Base-by-base conservation (phyloP, 495 filamentous ascomycete genomes). In the Aspergillus leporis region DNA sequence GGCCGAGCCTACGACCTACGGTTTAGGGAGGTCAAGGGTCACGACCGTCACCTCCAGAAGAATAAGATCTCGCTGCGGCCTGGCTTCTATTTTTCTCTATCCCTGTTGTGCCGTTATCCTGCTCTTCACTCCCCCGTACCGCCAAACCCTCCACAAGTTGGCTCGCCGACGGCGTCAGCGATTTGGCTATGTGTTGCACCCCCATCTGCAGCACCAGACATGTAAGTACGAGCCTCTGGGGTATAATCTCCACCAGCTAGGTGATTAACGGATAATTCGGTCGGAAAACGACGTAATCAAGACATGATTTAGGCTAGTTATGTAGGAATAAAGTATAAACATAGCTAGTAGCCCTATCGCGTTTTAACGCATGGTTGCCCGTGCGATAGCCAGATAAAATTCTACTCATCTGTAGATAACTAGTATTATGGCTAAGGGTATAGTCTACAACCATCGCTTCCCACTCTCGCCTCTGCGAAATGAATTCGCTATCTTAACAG, bases 401-500 rank as follows among this genome's bases (percentile, higher is more conserved):
- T 45, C 16, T 18, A 45, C 41, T 45, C 41, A 21, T 3, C 41
- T 45, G 41, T 45, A 21, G 14, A 45, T 45, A 18, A 19, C 41
- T 19, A 45, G 41, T 10, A 36, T 36, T 36, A 14, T 36, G 34
- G 34, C 34, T 36, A 36, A 36, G 34, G 34, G 41, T 21, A 32
- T 48, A 46, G 52, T 9, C 43, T 19, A 46, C 32, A 40, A 23
- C 41, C n/a, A 55, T 60, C 36, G 52, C 53, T 32, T 38, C 32
- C 50, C 60, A 58, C 49, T 46, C 55, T 53, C 47, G 36, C 51
- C 32, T 51, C 38, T 58, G 41, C 19, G 36, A 43, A 51, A 7
- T 32, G 45, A 51, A 22, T 19, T 60, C 56, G 56, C 51, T 60
- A 60, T 60, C 61, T 51, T 60, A 56, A 49, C 23, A 68, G 48